A percentile compares a stretch with the other conserved stretches of the same genome.
Evolutionary conservation across 768 basidiomycete species (phyloP).

Genomic region (Hypholoma fasciculare): DNA sequence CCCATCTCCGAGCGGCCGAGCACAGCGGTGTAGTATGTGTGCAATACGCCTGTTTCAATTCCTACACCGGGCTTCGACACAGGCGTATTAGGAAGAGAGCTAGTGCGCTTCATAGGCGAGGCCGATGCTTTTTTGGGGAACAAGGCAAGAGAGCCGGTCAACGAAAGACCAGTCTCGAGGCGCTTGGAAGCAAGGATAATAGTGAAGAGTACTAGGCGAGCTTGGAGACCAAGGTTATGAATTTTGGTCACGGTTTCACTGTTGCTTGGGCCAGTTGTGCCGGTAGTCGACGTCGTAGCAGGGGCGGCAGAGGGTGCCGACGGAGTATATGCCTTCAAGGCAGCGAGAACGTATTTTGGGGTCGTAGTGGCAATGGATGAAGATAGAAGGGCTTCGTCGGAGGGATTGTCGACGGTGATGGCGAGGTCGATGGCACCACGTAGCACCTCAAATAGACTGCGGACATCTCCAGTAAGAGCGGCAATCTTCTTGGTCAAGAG

Average conservation of each 20-base stretch:
- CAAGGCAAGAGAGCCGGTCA: conserved; percentile 39
- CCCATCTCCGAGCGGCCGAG: conserved; percentile 56
- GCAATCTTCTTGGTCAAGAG: conserved; percentile 82
- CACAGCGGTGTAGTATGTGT: conserved; percentile 61
- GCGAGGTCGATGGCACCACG: conserved; percentile 78
- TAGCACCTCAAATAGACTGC: conserved; percentile 77
- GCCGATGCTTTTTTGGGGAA: conserved; percentile 35
- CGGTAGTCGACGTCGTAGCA: conserved; percentile 15
- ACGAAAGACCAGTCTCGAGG: conserved; percentile 52
- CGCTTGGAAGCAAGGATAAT: conserved; percentile 67
- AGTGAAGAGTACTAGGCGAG: conserved; percentile 66
- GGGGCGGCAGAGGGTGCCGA: conserved; percentile 28
- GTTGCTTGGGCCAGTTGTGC: conserved; percentile 24
- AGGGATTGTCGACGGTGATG: conserved; percentile 26
- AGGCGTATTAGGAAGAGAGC: conserved; percentile 30
- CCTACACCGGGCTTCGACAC: conserved; percentile 28
- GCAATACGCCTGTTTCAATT: conserved; percentile 62
- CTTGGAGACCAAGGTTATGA: conserved; percentile 69
- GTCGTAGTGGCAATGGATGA: conserved; percentile 47
- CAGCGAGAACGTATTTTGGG: conserved; percentile 69
- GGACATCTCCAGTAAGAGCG: conserved; percentile 79
- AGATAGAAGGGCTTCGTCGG: conserved; percentile 35
- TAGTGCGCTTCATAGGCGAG: conserved; percentile 55
- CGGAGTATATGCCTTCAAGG: conserved; percentile 69
- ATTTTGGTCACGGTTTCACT: conserved; percentile 71